Evolutionary conservation across 2,329 filamentous ascomycete genomes (phyloP), one percentile per base, ranked within the genome.

Genomic region (Colletotrichum simmondsii): DNA sequence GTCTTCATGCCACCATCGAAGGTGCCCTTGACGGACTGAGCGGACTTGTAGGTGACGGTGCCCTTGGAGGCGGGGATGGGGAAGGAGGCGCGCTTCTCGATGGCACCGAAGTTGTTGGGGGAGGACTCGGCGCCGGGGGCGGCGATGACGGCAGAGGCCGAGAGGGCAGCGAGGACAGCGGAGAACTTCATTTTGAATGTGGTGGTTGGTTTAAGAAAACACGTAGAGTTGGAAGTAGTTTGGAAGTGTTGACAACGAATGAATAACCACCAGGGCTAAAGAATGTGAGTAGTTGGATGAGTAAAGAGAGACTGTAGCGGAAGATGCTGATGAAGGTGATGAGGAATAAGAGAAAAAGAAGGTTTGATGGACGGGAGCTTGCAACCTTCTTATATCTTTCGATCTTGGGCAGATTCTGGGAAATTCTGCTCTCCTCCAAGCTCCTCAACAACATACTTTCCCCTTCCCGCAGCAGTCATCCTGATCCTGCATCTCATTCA

Each of bases 1-100:
- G 78, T 67, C 65, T 71, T 76, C 56, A 80, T 75, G 14, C 76
- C 74, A 61, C 78, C 79, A 22, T 81, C 80, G 35, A 81, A 81
- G 67, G 75, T 30, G 71, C 66, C 76, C 26, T 65, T 54, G 67
- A 80, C 75, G 26, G 73, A 60, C 68, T 77, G 61, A 22, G 72
- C 60, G 19, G 63, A 60, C 37, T 68, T 72, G 74, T 75, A 77
- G 56, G 76, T 78, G 54, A 78, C 77, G 60, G 72, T 74, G 16
- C 78, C 78, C 73, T 78, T 76, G 60, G 78, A 78, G 24, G 78
- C 68, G 52, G 78, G 78, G 71, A 80, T 77, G 56, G 77, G 77
- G 75, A 78, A 77, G 61, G 63, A 64, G 58, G 77, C 77, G 28
- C 78, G 77, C 75, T 77, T 72, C 66, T 71, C 71, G 49, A 72